Conservation (phyloP, 2,329 filamentous ascomycete genomes). For the Aspergillus sp. region DNA sequence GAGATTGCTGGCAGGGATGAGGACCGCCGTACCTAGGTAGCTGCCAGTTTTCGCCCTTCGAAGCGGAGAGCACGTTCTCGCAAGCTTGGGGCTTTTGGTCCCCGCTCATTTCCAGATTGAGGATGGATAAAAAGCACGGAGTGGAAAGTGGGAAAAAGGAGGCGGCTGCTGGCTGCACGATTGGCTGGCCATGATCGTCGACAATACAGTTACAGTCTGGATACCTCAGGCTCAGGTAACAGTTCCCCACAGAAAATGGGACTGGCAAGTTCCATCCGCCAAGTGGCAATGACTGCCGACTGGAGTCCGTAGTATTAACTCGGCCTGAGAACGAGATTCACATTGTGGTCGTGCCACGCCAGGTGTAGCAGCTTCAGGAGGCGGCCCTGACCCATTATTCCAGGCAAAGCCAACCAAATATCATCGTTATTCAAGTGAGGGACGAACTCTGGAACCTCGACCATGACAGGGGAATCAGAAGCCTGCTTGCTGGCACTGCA, state of each 20-base stretch:
- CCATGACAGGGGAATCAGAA: neutral
- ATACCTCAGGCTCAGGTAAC: constrained; percentile 2
- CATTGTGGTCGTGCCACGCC: neutral
- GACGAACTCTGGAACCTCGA: neutral
- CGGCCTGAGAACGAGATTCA: neutral
- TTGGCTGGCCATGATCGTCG: constrained; percentile 8
- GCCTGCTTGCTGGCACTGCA: too few relatives aligned
- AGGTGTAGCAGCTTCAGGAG: neutral
- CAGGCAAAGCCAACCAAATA: neutral
- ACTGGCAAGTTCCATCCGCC: neutral
- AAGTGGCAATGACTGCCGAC: neutral
- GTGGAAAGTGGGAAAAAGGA: constrained; percentile 9
- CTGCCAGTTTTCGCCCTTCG: neutral
- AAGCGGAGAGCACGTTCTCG: constrained; percentile 17
- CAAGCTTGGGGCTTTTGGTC: neutral
- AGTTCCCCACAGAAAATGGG: constrained; percentile 5
- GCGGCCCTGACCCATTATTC: neutral
- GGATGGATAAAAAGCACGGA: neutral
- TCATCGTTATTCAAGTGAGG: neutral
- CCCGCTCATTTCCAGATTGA: constrained; percentile 12
- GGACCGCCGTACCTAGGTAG: neutral
- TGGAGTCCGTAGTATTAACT: neutral
- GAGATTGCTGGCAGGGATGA: constrained; percentile 2
- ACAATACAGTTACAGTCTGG: constrained; percentile 10
- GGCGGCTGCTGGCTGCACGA: constrained; percentile 8